Evolutionary conservation across 169 alveolate species (phyloP), one percentile per base, ranked within the genome.

Genomic region (Plasmodium inui): DNA sequence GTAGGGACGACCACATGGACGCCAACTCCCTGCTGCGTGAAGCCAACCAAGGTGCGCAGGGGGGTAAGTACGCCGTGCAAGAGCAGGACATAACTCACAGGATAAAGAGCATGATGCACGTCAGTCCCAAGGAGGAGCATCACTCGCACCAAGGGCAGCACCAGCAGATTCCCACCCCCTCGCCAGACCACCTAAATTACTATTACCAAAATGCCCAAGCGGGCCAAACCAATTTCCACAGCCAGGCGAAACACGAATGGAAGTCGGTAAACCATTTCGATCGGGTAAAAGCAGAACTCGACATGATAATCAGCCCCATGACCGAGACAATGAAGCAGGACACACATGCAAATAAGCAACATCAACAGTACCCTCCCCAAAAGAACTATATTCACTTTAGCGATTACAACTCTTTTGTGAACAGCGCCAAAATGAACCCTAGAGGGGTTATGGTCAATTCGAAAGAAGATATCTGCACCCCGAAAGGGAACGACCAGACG

Each of bases 161-260:
- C 34, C 73, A 39, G 19, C 37, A n/a, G 76, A n/a, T 26, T n/a
- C 57, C 1, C 14, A 12, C 95, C 30, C 82, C 57, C 28, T 41
- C 85, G 28, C 9, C 91, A 26, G 94, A 79, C 82, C 41, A 83
- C 39, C 34, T 84, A 53, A 90, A 86, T 82, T 74, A 85, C 67
- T 44, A 17, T 12, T 82, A 8, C 17, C 91, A 50, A 82, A 82
- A 50, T 57, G 72, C 84, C 55, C 50, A 83, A 39, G 67, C 86
- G 9, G 92, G 79, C 12, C 46, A 73, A 32, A 55, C 55, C 30
- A 2, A 53, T 37, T 32, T 81, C 30, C 2, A 55, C 5, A 78
- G 55, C 55, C 89, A 84, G 28, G 53, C 67, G 30, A 46, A 70
- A 61, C 55, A 82, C 39, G 19, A 74, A 3, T 19, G 85, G 55